phyloP scores from a whole-genome alignment of 1,139 yeast genomes.

The Candida glucosophila region DNA sequence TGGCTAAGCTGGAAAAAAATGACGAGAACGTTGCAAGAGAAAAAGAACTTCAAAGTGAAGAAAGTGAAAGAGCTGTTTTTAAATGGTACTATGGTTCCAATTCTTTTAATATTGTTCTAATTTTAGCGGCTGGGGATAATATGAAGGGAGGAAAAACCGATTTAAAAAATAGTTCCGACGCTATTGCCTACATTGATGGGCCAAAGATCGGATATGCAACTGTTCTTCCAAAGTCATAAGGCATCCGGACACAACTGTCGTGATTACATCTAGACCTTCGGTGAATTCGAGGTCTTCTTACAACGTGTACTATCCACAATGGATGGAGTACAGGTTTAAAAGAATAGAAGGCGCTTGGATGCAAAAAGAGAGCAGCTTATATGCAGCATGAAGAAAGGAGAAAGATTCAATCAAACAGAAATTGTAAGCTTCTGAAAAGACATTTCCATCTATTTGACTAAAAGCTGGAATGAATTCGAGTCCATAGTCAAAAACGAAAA shows the following conservation, averaged over 20 bases:
- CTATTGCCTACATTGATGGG: slow-evolving; percentile 18
- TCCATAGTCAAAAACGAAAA: slow-evolving; percentile 14
- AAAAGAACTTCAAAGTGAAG: slow-evolving; percentile 3
- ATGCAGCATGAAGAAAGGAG: slow-evolving; percentile 7
- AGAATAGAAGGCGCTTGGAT: slow-evolving; percentile 25
- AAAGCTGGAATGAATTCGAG: slow-evolving; percentile 15
- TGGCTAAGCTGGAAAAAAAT: slow-evolving; percentile 6
- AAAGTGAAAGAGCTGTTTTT: slow-evolving; percentile 1
- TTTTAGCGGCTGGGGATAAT: slow-evolving; percentile 18
- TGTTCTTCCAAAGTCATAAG: slow-evolving; percentile 23
- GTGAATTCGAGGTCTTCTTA: slow-evolving; percentile 27
- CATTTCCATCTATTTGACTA: slow-evolving; percentile 12
- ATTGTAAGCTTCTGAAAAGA: slow-evolving; percentile 11
- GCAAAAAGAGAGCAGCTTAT: slow-evolving; percentile 13
- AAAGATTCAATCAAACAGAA: slow-evolving; percentile 12
- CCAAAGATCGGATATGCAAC: slow-evolving; percentile 27
- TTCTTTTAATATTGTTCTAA: slow-evolving; percentile 20
- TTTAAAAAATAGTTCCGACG: slow-evolving; percentile 19
- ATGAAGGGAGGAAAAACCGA: slow-evolving; percentile 30
- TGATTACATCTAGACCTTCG: slow-evolving; percentile 34
- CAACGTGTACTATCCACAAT: slow-evolving; percentile 36
- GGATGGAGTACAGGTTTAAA: slow-evolving; percentile 32
- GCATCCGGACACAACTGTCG: slow-evolving; percentile 31
- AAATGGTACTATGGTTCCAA: slow-evolving; percentile 26
- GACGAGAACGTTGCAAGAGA: slow-evolving; percentile 2